Conservation (phyloP, 2,329 filamentous ascomycete species). For the Monilinia fructicola region DNA sequence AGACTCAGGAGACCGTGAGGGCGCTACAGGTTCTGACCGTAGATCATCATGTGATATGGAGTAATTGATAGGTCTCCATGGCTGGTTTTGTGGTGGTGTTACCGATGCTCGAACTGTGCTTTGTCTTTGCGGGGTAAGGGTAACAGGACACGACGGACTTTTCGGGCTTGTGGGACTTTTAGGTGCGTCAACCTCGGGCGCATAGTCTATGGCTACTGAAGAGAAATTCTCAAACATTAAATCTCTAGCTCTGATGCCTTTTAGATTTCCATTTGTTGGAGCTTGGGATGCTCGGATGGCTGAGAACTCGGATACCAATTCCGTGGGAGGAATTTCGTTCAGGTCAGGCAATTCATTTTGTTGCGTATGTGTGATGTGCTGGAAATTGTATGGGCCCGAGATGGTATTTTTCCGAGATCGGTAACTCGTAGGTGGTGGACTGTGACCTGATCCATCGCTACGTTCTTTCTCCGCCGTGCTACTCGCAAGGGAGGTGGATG, state of each 20-base stretch:
- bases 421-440: constrained; percentile 3
- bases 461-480: constrained; percentile 25
- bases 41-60: constrained; percentile 42
- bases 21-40: constrained; percentile 47
- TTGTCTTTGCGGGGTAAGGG: constrained; percentile 28
- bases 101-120: constrained; percentile 18
- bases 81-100: constrained; percentile 45
- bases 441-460: constrained; percentile 17
- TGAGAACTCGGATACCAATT: constrained; percentile 48
- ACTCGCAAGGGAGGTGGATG: constrained; percentile 26
- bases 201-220: constrained; percentile 44
- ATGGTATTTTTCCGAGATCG: constrained; percentile 43
- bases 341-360: constrained; percentile 50
- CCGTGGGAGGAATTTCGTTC: constrained; percentile 44
- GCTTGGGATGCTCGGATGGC: constrained; percentile 44
- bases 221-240: constrained; percentile 51
- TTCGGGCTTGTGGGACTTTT: constrained; percentile 17
- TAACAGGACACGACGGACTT: constrained; percentile 28
- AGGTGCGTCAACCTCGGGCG: constrained; percentile 27
- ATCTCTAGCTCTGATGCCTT: constrained; percentile 45
- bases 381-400: constrained; percentile 65
- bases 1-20: constrained; percentile 49
- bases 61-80: constrained; percentile 32
- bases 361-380: constrained; percentile 60
- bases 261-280: constrained; percentile 42